Conservation (phyloP, 208 protist genomes). For the Trypanosoma melophagium region DNA sequence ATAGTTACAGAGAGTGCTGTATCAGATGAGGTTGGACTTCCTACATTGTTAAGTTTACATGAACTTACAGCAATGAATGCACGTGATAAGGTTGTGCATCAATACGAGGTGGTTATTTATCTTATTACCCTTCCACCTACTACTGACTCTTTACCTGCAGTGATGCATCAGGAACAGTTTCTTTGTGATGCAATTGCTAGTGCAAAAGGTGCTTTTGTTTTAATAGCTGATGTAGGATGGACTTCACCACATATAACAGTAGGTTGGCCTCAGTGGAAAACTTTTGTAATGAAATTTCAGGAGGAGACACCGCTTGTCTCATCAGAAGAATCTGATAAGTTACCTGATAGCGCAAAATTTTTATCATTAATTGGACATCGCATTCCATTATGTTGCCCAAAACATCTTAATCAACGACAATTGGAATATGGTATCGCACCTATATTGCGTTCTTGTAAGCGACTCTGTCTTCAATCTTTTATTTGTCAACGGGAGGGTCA, state of each 20-base stretch:
- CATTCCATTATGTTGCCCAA: conserved; percentile 77
- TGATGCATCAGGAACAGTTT: conserved; percentile 41
- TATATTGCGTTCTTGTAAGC: conserved; percentile 51
- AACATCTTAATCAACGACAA: conserved; percentile 73
- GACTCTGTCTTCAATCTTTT: conserved; percentile 60
- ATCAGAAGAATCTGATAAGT: conserved; percentile 4
- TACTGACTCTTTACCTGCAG: conserved; percentile 31
- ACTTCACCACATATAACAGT: conserved; percentile 44
- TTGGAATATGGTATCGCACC: conserved; percentile 52
- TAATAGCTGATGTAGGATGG: conserved; percentile 78
- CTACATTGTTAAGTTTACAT: conserved; percentile 69
- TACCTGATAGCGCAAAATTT: conserved; percentile 31
- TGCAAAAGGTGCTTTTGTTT: conserved; percentile 56
- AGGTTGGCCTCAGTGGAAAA: conserved; percentile 68
- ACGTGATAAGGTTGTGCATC: conserved; percentile 49
- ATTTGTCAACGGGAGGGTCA: conserved; percentile 56
- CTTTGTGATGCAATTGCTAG: conserved; percentile 57
- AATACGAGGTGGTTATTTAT: conserved; percentile 75
- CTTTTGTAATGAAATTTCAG: conserved; percentile 64
- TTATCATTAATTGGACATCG: conserved; percentile 59
- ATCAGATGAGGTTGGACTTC: conserved; percentile 23
- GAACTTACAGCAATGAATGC: conserved; percentile 72
- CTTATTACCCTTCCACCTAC: conserved; percentile 40
- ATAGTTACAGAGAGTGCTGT: conserved; percentile 7
- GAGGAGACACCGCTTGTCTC: conserved; percentile 55